Evolutionary conservation across 305 asterid genomes (phyloP), one percentile per base, ranked within the genome.

Genomic region (Fraxinus angustifolia): DNA sequence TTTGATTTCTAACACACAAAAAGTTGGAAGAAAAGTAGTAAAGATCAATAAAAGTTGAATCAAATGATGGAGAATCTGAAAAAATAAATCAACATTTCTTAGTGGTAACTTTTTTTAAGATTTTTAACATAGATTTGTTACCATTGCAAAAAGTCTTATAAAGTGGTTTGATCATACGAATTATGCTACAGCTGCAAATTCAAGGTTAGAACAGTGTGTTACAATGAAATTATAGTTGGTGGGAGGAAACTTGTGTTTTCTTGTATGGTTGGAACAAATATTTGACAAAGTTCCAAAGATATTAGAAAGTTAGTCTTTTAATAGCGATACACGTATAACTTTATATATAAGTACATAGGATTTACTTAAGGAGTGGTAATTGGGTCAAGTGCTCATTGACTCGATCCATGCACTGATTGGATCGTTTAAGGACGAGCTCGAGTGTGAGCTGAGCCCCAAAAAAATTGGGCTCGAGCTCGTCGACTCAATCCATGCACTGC

Each of bases 151-250:
- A 75, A 40, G 73, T 75, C 79, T 70, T 71, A 23, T 75, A 68
- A 78, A 80, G 84, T 83, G 77, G 79, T 80, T 74, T 48, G 21
- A 42, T 82, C 40, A 60, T 67, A 36, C 34, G 79, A 79, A 48
- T 42, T 21, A 33, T 48, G 30, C 45, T 82, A 76, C 85, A 83
- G 82, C 76, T 82, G 79, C 82, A 76, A 84, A 80, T 30, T 80
- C 71, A 68, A 62, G 84, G 48, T 26, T 30, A 8, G 56, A 72
- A 19, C 48, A 14, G 30, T 17, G 33, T 60, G 33, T 60, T 8
- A 21, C 70, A 60, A 7, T 17, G 7, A 7, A 75, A 50, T 16
- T 68, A 76, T 31, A 60, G 70, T 14, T 45, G 76, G 76, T 65
- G 80, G 71, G 16, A 48, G 60, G 60, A 48, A 16, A 48, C 21